phyloP scores from a whole-genome alignment of 1,284 basidiomycete genomes.

The Stereum hirsutum region DNA sequence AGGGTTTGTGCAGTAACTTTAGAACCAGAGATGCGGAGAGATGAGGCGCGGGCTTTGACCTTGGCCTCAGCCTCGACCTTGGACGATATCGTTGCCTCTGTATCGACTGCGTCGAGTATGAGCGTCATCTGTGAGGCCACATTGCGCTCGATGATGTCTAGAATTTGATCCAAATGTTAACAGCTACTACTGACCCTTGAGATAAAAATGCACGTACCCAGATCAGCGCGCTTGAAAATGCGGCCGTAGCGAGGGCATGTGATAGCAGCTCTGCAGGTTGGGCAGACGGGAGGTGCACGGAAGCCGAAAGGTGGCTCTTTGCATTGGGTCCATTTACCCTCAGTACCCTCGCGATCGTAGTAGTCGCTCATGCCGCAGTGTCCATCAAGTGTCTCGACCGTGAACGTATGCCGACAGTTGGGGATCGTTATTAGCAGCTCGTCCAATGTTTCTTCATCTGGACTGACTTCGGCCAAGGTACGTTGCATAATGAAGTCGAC shows the following conservation, averaged over 20 bases:
- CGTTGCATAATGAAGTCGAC: constrained; percentile 55
- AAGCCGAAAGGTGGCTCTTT: constrained; percentile 31
- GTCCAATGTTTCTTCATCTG: constrained; percentile 30
- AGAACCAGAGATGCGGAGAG: neutral
- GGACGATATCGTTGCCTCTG: constrained; percentile 18
- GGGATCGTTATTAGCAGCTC: constrained; percentile 50
- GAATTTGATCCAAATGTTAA: too few species aligned
- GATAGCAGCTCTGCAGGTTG: constrained; percentile 42
- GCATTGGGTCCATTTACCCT: constrained; percentile 29
- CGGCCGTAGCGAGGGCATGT: constrained; percentile 48
- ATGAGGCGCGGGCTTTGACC: constrained; percentile 4
- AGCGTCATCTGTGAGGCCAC: constrained; percentile 41
- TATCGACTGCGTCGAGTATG: constrained; percentile 23
- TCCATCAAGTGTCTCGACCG: constrained; percentile 64
- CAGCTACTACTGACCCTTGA: too few species aligned
- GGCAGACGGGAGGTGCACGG: constrained; percentile 41
- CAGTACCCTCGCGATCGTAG: constrained; percentile 26
- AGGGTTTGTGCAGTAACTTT: constrained; percentile 7
- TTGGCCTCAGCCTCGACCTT: neutral
- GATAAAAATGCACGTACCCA: constrained; percentile 15
- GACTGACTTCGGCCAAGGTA: constrained; percentile 39
- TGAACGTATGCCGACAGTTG: constrained; percentile 58
- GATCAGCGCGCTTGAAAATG: constrained; percentile 46
- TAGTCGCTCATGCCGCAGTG: constrained; percentile 41
- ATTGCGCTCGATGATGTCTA: constrained; percentile 53